phyloP scores from a whole-genome alignment of 2,329 filamentous ascomycete species.

The Endocalyx cinctus region DNA sequence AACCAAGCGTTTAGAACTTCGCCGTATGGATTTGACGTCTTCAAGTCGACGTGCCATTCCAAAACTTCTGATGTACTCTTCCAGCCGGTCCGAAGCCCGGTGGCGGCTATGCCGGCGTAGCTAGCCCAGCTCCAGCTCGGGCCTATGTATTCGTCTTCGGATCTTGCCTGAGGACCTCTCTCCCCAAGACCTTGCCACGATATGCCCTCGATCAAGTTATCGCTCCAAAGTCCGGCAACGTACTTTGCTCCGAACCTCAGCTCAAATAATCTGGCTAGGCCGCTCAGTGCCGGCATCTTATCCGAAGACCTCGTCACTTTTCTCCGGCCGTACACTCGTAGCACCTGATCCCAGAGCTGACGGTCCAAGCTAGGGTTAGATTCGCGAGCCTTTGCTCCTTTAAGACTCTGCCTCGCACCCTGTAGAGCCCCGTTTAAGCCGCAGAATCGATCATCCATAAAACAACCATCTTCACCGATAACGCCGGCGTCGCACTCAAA shows the following conservation, averaged over 20 bases:
- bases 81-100: not conserved
- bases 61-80: slow-evolving; percentile 4
- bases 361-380: too few species aligned
- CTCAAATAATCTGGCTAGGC: slow-evolving; percentile 10
- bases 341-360: not conserved
- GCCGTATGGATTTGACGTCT: slow-evolving; percentile 11
- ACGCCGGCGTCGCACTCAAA: slow-evolving; percentile 3
- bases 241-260: slow-evolving; percentile 6
- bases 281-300: slow-evolving; percentile 13
- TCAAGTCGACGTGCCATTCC: slow-evolving; percentile 10
- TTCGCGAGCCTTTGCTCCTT: too few species aligned
- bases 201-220: slow-evolving; percentile 8
- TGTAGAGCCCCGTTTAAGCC: too few species aligned
- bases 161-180: not conserved
- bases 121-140: slow-evolving; percentile 18
- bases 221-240: slow-evolving; percentile 13
- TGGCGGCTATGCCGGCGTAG: slow-evolving; percentile 8
- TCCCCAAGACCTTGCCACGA: slow-evolving; percentile 9
- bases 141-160: slow-evolving; percentile 7
- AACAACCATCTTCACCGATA: slow-evolving; percentile 6
- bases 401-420: too few species aligned
- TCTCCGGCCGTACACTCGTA: slow-evolving; percentile 7
- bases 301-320: slow-evolving; percentile 10
- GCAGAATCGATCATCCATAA: too few species aligned
- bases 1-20: slow-evolving; percentile 12